phyloP scores from a whole-genome alignment of 768 basidiomycete genomes.

The Polyporus arcularius region DNA sequence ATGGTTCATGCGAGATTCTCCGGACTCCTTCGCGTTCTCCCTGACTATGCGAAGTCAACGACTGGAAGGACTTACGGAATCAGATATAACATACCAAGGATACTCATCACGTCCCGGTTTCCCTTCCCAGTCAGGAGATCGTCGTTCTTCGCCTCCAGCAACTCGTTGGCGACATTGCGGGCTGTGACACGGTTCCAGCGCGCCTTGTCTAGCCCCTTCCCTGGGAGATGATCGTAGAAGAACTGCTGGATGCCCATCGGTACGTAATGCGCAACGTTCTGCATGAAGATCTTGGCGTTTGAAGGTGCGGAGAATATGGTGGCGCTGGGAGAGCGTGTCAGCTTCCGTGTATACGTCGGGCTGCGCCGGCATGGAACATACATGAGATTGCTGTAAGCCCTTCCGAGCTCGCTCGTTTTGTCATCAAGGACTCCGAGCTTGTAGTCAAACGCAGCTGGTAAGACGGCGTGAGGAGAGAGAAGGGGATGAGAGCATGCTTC shows the following conservation, averaged over 20 bases:
- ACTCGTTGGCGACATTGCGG: conserved; percentile 42
- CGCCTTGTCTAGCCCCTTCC: conserved; percentile 44
- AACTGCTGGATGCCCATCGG: conserved; percentile 47
- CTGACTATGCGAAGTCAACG: conserved; percentile 38
- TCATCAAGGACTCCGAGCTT: conserved; percentile 55
- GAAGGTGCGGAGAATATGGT: conserved; percentile 52
- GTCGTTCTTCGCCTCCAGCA: conserved; percentile 50
- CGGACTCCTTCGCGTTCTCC: conserved; percentile 54
- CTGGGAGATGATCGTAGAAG: conserved; percentile 48
- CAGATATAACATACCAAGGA: conserved; percentile 45
- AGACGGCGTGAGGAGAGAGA: background rate
- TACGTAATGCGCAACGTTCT: conserved; percentile 40
- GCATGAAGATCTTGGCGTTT: conserved; percentile 47
- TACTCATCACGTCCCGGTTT: conserved; percentile 54
- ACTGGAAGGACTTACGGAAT: conserved; percentile 22
- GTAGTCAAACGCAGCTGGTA: conserved; percentile 43
- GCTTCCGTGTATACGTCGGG: background rate
- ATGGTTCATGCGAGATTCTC: conserved; percentile 38
- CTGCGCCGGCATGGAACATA: conserved; percentile 2
- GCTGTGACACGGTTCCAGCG: conserved; percentile 21
- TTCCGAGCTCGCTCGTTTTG: conserved; percentile 52
- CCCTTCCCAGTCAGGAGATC: conserved; percentile 50
- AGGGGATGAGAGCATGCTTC: background rate
- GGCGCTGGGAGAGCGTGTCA: conserved; percentile 34
- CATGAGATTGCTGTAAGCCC: conserved; percentile 51